Evolutionary conservation across 2,329 filamentous ascomycete species (phyloP).

Genomic region (Calonectria multiphialidica): DNA sequence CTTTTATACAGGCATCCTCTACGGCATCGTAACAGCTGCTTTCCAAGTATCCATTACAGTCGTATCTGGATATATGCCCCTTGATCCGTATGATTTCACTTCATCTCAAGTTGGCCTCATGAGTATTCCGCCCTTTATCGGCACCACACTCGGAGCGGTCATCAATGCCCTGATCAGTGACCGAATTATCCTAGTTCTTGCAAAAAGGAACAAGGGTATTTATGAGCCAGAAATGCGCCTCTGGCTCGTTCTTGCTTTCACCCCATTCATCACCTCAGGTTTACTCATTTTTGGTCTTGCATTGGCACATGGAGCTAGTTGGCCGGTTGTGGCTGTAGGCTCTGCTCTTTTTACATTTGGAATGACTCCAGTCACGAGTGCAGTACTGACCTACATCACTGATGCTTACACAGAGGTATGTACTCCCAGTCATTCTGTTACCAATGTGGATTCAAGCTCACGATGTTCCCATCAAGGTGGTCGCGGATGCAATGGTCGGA

Average conservation of each 20-base stretch:
- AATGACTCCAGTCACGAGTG: conserved; percentile 44
- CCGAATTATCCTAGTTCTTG: conserved; percentile 48
- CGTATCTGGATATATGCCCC: background rate
- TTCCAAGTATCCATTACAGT: conserved; percentile 1
- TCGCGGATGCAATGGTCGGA: conserved; percentile 59
- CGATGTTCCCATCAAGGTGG: conserved; percentile 48
- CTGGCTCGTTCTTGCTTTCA: conserved; percentile 43
- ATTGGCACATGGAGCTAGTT: background rate
- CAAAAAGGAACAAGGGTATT: conserved; percentile 52
- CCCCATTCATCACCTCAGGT: conserved; percentile 2
- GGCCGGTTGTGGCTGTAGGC: conserved; percentile 48
- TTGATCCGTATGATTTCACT: conserved; percentile 52
- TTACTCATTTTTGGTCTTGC: conserved; percentile 13
- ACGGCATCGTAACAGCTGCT: background rate
- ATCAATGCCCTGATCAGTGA: conserved; percentile 51
- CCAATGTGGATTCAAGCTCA: background rate
- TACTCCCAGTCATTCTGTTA: background rate
- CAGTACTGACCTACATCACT: conserved; percentile 53
- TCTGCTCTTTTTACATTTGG: conserved; percentile 53
- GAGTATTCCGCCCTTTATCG: conserved; percentile 54
- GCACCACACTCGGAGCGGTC: conserved; percentile 48
- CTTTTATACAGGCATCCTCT: conserved; percentile 13
- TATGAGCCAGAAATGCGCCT: conserved; percentile 60
- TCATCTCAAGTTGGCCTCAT: conserved; percentile 53
- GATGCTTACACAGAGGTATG: conserved; percentile 52